Base-by-base conservation (phyloP, 1,139 yeast genomes). In the Blastobotrys persicus region DNA sequence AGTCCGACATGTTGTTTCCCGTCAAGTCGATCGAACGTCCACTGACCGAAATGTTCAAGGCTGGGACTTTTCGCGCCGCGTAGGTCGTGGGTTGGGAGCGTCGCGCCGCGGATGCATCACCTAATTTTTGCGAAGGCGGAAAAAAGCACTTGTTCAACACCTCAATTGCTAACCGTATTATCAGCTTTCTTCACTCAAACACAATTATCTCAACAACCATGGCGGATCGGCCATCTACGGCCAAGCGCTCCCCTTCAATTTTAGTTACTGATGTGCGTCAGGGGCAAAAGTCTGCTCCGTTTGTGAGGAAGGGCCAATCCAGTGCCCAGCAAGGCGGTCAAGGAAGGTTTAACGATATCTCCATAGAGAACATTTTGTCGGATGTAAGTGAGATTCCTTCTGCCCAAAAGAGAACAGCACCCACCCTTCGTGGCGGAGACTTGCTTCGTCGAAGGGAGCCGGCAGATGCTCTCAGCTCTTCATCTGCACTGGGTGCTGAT, bases 241-340 rank as follows among this genome's bases (percentile, higher is more conserved):
- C 94, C n/a, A 86, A 86, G 59, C 71, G 97, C 59, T 86, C 96
- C 23, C 97, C 98, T 4, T 88, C 96, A 1, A 91, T 91, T 63
- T 74, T 91, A 49, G 98, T 91, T 34, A 91, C 97, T 0, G 98
- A 91, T 69, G 80, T 86, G 2, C 74, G 98, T 55, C 79, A 81
- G 47, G 76, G 80, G 46, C 31, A 67, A 77, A 18, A 76, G 77
- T 70, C 88, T 50, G 96, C 97, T 0, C 96, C 97, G 2, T 89
- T 89, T 76, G 96, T 56, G 16, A 45, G 48, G 13, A 44, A 28
- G 17, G 44, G 39, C 35, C 39, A 31, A 31, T 44, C 43, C 11
- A 47, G 41, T 28, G 39, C 48, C 13, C 48, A 48, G 9, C 47
- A 47, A 1, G 32, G 49, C 5, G 52, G 55, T n/a, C 53, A 50